phyloP scores from a whole-genome alignment of 2,329 filamentous ascomycete genomes.

The Xylaria sp. region DNA sequence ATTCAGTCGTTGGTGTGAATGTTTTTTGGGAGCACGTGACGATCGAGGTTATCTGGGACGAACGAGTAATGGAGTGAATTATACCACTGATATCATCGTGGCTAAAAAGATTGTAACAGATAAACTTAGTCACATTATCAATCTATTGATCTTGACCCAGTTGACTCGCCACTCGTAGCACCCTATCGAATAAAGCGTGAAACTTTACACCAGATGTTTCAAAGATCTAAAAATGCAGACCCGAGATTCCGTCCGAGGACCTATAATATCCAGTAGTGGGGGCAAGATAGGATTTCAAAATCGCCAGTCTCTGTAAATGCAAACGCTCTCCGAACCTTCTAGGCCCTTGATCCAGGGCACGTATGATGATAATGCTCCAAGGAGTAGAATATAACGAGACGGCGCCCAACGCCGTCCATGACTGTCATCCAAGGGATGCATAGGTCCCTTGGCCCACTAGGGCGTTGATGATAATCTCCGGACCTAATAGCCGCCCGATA shows the following conservation, averaged over 20 bases:
- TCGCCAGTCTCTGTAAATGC: conserved; percentile 6
- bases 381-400: conserved; percentile 11
- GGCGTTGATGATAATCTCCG: neutral
- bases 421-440: neutral
- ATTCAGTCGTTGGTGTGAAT: neutral
- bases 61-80: neutral
- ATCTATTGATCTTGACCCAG: neutral
- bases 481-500: neutral
- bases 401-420: conserved; percentile 1
- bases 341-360: neutral
- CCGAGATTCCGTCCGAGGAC: neutral
- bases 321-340: neutral
- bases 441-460: neutral
- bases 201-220: neutral
- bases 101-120: neutral
- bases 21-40: neutral
- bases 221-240: conserved; percentile 3
- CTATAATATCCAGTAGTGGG: conserved; percentile 1
- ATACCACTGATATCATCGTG: neutral
- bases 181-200: neutral
- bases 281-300: neutral
- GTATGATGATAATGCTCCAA: conserved; percentile 8
- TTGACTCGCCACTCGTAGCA: too few relatives aligned
- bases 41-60: neutral
- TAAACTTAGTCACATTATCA: neutral